phyloP scores from a whole-genome alignment of 2,329 filamentous ascomycete species.

The Calonectria montana region DNA sequence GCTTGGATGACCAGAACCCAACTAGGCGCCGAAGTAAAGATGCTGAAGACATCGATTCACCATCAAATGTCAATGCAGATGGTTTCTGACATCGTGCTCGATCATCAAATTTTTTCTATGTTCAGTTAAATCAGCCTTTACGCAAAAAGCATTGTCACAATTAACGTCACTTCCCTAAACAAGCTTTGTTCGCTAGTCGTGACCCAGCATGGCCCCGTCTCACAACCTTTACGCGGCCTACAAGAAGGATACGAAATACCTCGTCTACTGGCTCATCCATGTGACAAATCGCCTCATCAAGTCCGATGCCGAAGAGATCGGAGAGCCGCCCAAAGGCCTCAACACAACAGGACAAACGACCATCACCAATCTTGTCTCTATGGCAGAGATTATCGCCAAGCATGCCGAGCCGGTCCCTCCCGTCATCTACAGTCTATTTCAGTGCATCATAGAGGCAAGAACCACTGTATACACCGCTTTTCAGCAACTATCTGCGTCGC shows the following conservation, averaged over 20 bases:
- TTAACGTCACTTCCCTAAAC: no score
- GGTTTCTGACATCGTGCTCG: no score
- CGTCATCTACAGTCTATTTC: conserved; percentile 50
- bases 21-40: no score
- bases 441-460: conserved; percentile 52
- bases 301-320: conserved; percentile 24
- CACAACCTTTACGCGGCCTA: conserved; percentile 51
- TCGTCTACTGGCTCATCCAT: conserved; percentile 54
- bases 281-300: conserved; percentile 51
- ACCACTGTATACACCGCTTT: conserved; percentile 44
- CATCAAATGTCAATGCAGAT: no score
- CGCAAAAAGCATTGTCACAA: no score
- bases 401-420: conserved; percentile 46
- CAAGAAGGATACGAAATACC: conserved; percentile 51
- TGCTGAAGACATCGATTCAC: no score
- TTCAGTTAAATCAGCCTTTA: no score
- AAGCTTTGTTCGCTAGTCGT: background rate
- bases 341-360: conserved; percentile 54
- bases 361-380: conserved; percentile 49
- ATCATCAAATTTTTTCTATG: no score
- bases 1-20: no score
- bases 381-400: conserved; percentile 54
- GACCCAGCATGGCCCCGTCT: conserved; percentile 37
- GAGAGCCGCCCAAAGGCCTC: conserved; percentile 22
- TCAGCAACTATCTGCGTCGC: conserved; percentile 44